A percentile compares a stretch with the other conserved stretches of the same genome.
Conservation (phyloP, 2,329 filamentous ascomycete genomes). For the Aspergillus sp. region DNA sequence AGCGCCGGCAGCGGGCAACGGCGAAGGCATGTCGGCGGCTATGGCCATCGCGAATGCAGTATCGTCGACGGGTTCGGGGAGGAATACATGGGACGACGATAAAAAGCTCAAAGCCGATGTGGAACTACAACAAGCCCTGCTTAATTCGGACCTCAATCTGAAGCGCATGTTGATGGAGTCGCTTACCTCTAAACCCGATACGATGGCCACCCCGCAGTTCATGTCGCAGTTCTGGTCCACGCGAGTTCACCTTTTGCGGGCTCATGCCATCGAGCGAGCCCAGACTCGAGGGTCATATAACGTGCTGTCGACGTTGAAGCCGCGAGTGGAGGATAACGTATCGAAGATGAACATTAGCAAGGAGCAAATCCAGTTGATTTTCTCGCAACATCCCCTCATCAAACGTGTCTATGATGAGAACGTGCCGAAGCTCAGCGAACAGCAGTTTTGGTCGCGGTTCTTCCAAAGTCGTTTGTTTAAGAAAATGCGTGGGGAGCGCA, state of each 20-base stretch:
- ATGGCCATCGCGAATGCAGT: slow-evolving; percentile 77
- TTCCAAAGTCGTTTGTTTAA: slow-evolving; percentile 90
- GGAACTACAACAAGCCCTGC: slow-evolving; percentile 80
- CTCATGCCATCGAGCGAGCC: slow-evolving; percentile 82
- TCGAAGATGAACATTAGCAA: slow-evolving; percentile 81
- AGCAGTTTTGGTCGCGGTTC: slow-evolving; percentile 89
- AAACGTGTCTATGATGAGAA: slow-evolving; percentile 90
- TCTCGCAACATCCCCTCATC: slow-evolving; percentile 88
- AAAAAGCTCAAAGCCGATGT: slow-evolving; percentile 73
- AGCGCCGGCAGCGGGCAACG: slow-evolving; percentile 35
- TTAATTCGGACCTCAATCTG: slow-evolving; percentile 74
- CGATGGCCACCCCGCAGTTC: slow-evolving; percentile 77
- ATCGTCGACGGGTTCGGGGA: slow-evolving; percentile 45
- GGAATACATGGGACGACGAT: slow-evolving; percentile 76
- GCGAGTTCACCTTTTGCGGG: slow-evolving; percentile 77
- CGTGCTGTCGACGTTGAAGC: slow-evolving; percentile 85
- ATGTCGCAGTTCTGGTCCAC: slow-evolving; percentile 94
- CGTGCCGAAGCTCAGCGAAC: slow-evolving; percentile 75
- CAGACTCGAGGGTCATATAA: slow-evolving; percentile 92
- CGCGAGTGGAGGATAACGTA: slow-evolving; percentile 70
- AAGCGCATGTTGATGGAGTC: slow-evolving; percentile 86
- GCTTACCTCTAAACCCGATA: slow-evolving; percentile 76
- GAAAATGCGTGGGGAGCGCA: slow-evolving; percentile 84
- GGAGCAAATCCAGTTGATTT: slow-evolving; percentile 90
- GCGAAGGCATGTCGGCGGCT: slow-evolving; percentile 59